Evolutionary conservation across 768 basidiomycete species (phyloP), one percentile per base, ranked within the genome.

Genomic region (Hydnomerulius pinastri): DNA sequence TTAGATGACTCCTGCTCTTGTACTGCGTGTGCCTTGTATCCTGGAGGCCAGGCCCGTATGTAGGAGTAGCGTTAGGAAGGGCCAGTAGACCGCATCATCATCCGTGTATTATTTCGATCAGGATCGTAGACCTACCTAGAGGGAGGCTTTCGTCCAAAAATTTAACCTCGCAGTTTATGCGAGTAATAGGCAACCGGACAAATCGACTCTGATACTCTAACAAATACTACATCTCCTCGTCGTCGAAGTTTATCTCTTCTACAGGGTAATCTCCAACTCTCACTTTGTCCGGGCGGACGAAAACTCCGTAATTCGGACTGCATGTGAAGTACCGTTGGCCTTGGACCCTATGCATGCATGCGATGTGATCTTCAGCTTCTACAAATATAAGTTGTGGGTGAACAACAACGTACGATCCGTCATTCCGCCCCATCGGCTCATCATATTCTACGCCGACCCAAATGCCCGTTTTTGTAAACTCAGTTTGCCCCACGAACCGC

Each of bases 391-490:
- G 38, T 24, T 2, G 17, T 45, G 48, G 35, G 35, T n/a, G n/a
- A n/a, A 30, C 32, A 5, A 21, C 13, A 8, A 83, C 93, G 71
- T 64, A 96, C 94, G 85, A 86, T 58, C 96, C 96, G 66, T 98
- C 90, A 54, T 95, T 94, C 73, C 95, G 98, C 10, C 96, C 96
- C 20, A 92, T 77, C 3, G 96, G 95, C 60, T 98, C 96, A 63
- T 98, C 96, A 62, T 94, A 91, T 66, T 96, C 92, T 17, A 98
- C 76, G 0, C 96, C 96, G 1, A 98, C 80, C 95, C 95, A 98
- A 1, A 82, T 68, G 0, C 86, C 82, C 4, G 69, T 64, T 12
- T 74, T 80, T 51, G 77, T 80, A 62, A 98, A 97, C 48, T 78
- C 76, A 0, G 94, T 92, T 30, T 73, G 67, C 0, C 96, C 96